Evolutionary conservation across 805 yeast species (phyloP), one percentile per base, ranked within the genome.

Genomic region (Kazachstania martiniae): DNA sequence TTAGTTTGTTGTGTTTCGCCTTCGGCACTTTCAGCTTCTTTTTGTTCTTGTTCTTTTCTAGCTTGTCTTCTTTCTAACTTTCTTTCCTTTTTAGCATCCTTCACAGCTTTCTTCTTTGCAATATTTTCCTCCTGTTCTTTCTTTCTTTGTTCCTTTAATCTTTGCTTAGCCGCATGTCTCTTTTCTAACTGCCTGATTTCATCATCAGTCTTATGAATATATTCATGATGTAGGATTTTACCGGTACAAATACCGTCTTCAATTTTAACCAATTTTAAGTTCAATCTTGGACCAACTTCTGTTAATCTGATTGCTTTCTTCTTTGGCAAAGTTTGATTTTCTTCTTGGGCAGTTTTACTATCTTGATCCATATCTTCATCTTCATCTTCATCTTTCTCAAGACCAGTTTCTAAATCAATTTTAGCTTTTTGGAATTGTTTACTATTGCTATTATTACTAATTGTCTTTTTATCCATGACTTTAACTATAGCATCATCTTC

Each of bases 161-260:
- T 70, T 49, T 67, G 66, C 51, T 71, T 71, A 33, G 62, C 62
- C 28, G 71, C 70, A 55, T 86, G 95, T 46, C 62, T 66, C 57
- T 70, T 68, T 40, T 84, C 93, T 47, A 84, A 59, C 28, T 59
- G 66, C 37, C 63, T 62, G 21, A 68, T 61, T 54, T 89, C 93
- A 30, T 62, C 58, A 38, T 65, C 64, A 4, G 81, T 57, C 59
- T 87, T 87, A 32, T 62, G 61, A 39, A 85, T 65, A 33, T 63
- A 68, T 28, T 83, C 68, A 54, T 91, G 98, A 59, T 81, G 84
- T 39, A 91, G 58, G 12, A 91, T 84, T 60, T 84, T 87, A 32
- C 96, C 95, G 0, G 77, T 64, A 37, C 95, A 89, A 15, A 83
- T 70, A 12, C 91, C 94, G 51, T 89, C 97, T 59, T 89, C 96